Base-by-base conservation (phyloP, 2,329 filamentous ascomycete species). In the Fusarium hainanense region DNA sequence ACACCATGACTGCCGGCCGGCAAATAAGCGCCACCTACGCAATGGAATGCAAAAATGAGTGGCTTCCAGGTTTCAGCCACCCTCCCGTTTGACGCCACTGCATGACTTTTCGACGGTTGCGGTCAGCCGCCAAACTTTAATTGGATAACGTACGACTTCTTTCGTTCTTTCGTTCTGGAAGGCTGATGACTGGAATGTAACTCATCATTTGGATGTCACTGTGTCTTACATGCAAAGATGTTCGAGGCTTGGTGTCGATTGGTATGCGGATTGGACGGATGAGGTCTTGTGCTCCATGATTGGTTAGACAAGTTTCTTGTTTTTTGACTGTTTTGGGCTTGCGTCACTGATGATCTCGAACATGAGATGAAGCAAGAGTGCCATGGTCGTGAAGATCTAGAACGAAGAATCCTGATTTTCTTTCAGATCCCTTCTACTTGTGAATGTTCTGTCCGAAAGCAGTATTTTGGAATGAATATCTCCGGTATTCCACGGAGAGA, bases 1-100 rank as follows among this genome's bases (percentile, higher is more conserved):
- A 54, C 9, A 12, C 20, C 27, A 11, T n/a, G 25, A 6, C 18
- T 43, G 21, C 52, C 41, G 8, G 25, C 4, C 13, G 3, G 42
- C 28, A 42, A 52, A 23, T 21, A 49, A 40, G 37, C 18, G 34
- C 43, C 40, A 54, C 43, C 3, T 14, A 13, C 34, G 48, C 23
- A 21, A 44, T 48, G 61, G 42, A 66, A 66, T 61, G 62, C 21
- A 18, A 34, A 42, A 11, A 40, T 16, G 14, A 4, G 34, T 25
- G 7, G 12, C 13, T 2, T 20, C 3, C 54, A 41, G 11, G 62
- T 66, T 66, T 66, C 63, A 66, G 62, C 43, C 48, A 50, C 63
- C 18, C 13, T 52, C 11, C 10, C 25, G 11, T 34, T 37, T n/a
- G 14, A 13, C 32, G 21, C 16, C n/a, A 28, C 40, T n/a, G 25